Base-by-base conservation (phyloP, 1,284 basidiomycete species). In the Schizophyllum commune region DNA sequence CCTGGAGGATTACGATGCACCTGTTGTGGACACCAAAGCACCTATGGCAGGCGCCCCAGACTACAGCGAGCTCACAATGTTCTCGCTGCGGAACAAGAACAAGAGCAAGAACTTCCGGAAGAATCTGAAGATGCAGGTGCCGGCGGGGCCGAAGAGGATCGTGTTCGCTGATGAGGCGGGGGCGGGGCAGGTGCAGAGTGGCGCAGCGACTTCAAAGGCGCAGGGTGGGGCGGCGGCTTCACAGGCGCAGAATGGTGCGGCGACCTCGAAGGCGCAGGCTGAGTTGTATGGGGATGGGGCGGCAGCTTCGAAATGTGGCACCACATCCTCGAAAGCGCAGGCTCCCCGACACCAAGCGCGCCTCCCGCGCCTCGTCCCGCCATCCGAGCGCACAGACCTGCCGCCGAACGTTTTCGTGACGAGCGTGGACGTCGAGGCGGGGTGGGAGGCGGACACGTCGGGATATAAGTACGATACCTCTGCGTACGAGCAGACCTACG, bases 81-180 rank as follows among this genome's bases (percentile, higher is more conserved):
- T 83, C 58, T 83, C 82, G 1, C 72, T 89, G 15, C 77, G 82
- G 57, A 90, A 89, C 68, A 90, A 89, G 70, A 89, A 89, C 72
- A 90, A 91, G 71, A 83, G 81, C 58, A 85, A 81, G 62, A 84
- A 83, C 11, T 89, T 86, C 72, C 84, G 81, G 66, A 73, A 79
- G 52, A 73, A 80, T 3, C 77, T 88, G 70, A 64, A 70, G 0
- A 75, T 68, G 11, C 75, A 17, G 51, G 51, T 20, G 53, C 27
- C 53, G 4, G 53, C 79, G 0, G 73, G 83, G 4, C 78, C 83
- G 0, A 68, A 75, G 27, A 88, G 83, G 68, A 87, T 90, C 60
- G 73, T 84, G n/a, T 91, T 90, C 65, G 66, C 68, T 5, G 74
- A 71, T 20, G 52, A 55, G 19, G 60, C 22, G 17, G n/a, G n/a